Evolutionary conservation across 176 grass and related monocot genomes (phyloP), one percentile per base, ranked within the genome.

Genomic region (Melocanna baccifera): DNA sequence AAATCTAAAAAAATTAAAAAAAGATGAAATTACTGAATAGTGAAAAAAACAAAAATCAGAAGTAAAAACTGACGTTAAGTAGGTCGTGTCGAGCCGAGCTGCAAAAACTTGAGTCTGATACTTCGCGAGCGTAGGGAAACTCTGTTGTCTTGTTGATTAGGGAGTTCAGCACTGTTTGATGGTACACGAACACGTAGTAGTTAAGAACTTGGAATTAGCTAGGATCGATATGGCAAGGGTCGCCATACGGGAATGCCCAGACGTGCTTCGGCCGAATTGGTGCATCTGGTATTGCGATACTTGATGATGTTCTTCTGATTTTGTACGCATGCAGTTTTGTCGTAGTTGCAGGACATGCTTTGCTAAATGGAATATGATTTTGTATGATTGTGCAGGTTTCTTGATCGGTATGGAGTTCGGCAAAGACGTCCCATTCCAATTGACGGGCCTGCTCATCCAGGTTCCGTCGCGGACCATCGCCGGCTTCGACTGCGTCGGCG

Each of bases 231-330:
- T 90, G 89, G 75, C 89, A 26, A 63, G 75, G 61, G 50, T 84
- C 61, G 68, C 80, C 75, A 37, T 87, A 87, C 67, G 84, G 74
- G 84, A 84, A 83, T 84, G 50, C 89, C 89, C 73, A 67, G 40
- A 80, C 73, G 88, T 77, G 83, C 84, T 78, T 59, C 46, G 88
- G 80, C 67, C 68, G 59, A 87, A 51, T 68, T 87, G 75, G 89
- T 80, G 84, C 79, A 55, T 83, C 89, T 90, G 80, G 84, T 87
- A 87, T 80, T 86, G 75, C 80, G 68, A 75, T 79, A 9, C 84
- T 83, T 87, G 67, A 83, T 67, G 28, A 23, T 83, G 22, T 55
- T 15, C 28, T 73, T 20, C 20, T 53, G 13, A 23, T 18, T 29
- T 63, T 25, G 23, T 29, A 23, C 18, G 19, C 61, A 25, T 78